Evolutionary conservation across 352 stramenopile species (phyloP), one percentile per base, ranked within the genome.

Genomic region (Pythium dissimile): DNA sequence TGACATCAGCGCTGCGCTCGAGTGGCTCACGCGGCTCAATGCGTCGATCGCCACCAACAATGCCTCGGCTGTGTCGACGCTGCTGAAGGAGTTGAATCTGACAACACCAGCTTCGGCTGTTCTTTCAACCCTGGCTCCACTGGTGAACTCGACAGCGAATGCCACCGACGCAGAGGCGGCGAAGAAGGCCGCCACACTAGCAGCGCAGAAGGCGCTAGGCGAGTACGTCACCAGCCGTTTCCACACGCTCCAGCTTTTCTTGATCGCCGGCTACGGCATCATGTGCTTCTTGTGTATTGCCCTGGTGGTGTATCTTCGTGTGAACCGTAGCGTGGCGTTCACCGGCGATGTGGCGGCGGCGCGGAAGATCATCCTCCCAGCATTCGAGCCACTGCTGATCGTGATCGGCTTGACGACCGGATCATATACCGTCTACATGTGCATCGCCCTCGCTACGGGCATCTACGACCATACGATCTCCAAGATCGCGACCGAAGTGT

Each of bases 381-480:
- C 77, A 6, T 90, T 85, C 42, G 80, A 86, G 59, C 80, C 80
- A 0, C 53, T 90, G 16, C 50, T 90, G 8, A 80, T 72, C 71
- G 59, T 90, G 15, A 65, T 90, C 2, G 67, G 55, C 0, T 37
- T 23, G n/a, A 58, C 59, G 1, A 75, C 77, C 1, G 67, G 66
- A 10, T 24, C 59, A 0, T 88, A 78, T 65, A 64, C 71, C 11
- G 5, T 66, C 6, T 70, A 63, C 42, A 59, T 77, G 13, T 51
- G 63, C 37, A 45, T 54, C 3, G 71, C 71, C 37, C 31, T 79
- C 18, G 32, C 67, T 8, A 49, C 52, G n/a, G 54, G 68, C n/a
- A 67, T 66, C 48, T 61, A 52, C 18, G 37, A 55, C 5, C 31
- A 54, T 18, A 37, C 5, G 2, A 38, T 66, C 24, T 55, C 58